Base-by-base conservation (phyloP, 257 asterid genomes). In the Jasminum sambac region DNA sequence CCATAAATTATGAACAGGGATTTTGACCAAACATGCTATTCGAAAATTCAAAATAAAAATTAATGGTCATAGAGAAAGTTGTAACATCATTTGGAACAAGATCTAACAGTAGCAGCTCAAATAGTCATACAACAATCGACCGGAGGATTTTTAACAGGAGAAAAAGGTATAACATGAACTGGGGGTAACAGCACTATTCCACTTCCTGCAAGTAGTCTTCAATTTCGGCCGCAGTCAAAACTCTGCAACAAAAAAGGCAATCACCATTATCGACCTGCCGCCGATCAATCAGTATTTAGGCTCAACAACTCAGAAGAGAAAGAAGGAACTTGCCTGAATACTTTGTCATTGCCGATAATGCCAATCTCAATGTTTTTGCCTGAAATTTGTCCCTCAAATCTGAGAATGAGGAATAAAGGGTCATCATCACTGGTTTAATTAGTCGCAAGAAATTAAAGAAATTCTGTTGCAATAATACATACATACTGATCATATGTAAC, bases 321-420 rank as follows among this genome's bases (percentile, higher is more conserved):
- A 62, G 24, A 62, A 37, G 50, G 44, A 16, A 66, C 87, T 78
- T 66, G 78, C 99, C 72, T 91, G 80, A 95, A 95, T 69, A 75
- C 76, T 79, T 74, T 86, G 90, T 95, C 99, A 11, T 70, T 84
- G 74, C 98, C 97, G 79, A 95, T 91, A 66, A 95, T 89, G 14
- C 98, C 99, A 75, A 95, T 95, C 90, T 95, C 99, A 46, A 95
- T 95, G 76, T 95, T 95, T 74, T 91, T 91, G 80, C 97, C 82
- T 19, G 99, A 89, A 68, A 95, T 95, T 72, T 95, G 99, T 58
- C 99, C 98, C 80, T 95, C 99, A 74, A 95, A 95, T 72, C 99
- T 95, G 91, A 55, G 5, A 16, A 14, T 10, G 36, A 11, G 34
- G 36, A 10, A 55, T 23, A 25, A 55, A 24, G 62, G 62, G 16